These are phyloP conservation scores for Claviceps paspali DNA, from an alignment of 2,329 filamentous ascomycete species.

Conservation along the genomic window DNA sequence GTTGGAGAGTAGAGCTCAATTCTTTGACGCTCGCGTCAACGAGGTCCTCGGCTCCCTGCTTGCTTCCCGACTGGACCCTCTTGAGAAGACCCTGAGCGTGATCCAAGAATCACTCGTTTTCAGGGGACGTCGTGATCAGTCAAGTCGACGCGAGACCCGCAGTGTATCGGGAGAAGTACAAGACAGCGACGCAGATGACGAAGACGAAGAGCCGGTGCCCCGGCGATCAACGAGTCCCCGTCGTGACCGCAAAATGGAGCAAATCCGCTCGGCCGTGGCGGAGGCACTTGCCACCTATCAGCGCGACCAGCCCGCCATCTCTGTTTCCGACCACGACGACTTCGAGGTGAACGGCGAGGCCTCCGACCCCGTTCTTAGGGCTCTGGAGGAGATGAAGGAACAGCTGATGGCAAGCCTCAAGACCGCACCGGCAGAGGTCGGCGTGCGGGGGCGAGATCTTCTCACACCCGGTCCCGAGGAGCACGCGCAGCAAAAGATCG, in stretches of 20 bases:
- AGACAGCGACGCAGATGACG: conserved; percentile 88
- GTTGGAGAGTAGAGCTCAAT: conserved; percentile 63
- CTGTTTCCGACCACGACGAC: conserved; percentile 10
- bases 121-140: conserved; percentile 38
- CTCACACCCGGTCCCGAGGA: conserved; percentile 34
- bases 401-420: conserved; percentile 19
- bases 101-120: conserved; percentile 57
- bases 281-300: conserved; percentile 56
- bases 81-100: conserved; percentile 62
- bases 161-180: conserved; percentile 54
- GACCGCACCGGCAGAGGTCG: conserved; percentile 27
- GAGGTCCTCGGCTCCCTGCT: conserved; percentile 67
- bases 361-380: conserved; percentile 44
- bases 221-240: conserved; percentile 63
- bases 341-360: conserved; percentile 21
- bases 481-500: conserved; percentile 35
- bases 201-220: conserved; percentile 58
- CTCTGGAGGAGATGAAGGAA: conserved; percentile 47
- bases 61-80: conserved; percentile 59
- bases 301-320: conserved; percentile 19
- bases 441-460: conserved; percentile 36
- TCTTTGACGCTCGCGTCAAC: conserved; percentile 86
- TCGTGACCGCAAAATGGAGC: conserved; percentile 65
- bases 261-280: conserved; percentile 56
- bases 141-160: conserved; percentile 43